Evolutionary conservation across 2,329 filamentous ascomycete genomes (phyloP).

Genomic region (Didymella arachidicola): DNA sequence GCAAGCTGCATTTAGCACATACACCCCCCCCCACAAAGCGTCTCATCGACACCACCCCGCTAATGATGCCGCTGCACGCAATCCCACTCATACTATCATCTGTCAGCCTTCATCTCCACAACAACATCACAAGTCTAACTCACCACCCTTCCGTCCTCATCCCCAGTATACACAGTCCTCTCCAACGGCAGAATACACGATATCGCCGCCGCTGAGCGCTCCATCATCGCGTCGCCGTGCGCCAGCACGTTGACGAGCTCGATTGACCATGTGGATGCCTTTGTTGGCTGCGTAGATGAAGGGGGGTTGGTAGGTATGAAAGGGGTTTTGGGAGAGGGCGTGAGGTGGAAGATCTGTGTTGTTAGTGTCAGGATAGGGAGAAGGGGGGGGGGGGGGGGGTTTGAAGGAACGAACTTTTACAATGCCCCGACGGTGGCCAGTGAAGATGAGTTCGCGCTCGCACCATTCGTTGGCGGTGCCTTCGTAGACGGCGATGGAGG

Average conservation of each 20-base stretch:
- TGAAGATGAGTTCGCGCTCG: slow-evolving; percentile 85
- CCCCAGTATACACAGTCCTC: slow-evolving; percentile 87
- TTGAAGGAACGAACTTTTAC: slow-evolving; percentile 68
- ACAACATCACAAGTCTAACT: slow-evolving; percentile 24
- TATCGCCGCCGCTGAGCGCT: slow-evolving; percentile 65
- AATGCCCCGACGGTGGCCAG: slow-evolving; percentile 81
- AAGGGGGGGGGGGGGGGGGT: not conserved
- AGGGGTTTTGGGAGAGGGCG: slow-evolving; percentile 59
- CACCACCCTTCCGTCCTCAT: slow-evolving; percentile 85
- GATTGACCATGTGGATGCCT: slow-evolving; percentile 66
- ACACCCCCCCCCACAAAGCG: no score
- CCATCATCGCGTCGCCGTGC: slow-evolving; percentile 70
- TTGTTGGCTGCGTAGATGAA: not conserved
- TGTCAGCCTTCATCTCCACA: slow-evolving; percentile 9
- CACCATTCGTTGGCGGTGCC: slow-evolving; percentile 91
- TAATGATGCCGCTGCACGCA: slow-evolving; percentile 50
- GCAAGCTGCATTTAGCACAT: no score
- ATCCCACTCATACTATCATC: slow-evolving; percentile 63
- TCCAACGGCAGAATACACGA: slow-evolving; percentile 87
- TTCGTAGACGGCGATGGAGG: slow-evolving; percentile 91
- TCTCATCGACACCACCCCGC: no score
- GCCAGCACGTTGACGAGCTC: slow-evolving; percentile 83
- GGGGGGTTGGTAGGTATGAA: slow-evolving; percentile 51
- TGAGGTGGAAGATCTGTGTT: slow-evolving; percentile 65
- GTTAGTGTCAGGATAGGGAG: slow-evolving; percentile 5